phyloP scores from a whole-genome alignment of 83 land plant species.

The Picea engelmannii region DNA sequence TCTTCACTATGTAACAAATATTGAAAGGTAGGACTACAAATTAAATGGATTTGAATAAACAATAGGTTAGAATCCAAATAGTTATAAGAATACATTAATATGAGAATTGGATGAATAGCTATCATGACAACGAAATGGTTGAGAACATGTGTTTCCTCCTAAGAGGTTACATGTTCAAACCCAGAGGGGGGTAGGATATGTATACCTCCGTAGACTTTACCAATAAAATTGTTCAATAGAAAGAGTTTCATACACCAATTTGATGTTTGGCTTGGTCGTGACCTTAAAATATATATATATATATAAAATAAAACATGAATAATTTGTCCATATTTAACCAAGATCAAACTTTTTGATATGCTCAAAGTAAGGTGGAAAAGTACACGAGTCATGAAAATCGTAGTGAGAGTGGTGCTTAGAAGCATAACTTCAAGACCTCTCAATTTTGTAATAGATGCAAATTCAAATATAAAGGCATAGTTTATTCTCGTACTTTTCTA shows the following conservation, averaged over 20 bases:
- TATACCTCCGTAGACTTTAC: too few relatives aligned
- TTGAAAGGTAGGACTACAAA: conserved; percentile 23
- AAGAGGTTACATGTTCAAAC: too few relatives aligned
- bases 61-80: not conserved
- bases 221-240: too few relatives aligned
- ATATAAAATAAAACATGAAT: too few relatives aligned
- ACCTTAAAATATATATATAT: too few relatives aligned
- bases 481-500: conserved; percentile 39
- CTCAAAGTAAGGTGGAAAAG: conserved; percentile 19
- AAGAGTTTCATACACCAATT: too few relatives aligned
- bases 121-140: not conserved
- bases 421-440: conserved; percentile 33
- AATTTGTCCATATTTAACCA: not conserved
- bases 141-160: too few relatives aligned
- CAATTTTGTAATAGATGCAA: conserved; percentile 30
- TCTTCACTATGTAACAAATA: conserved; percentile 23
- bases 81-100: not conserved
- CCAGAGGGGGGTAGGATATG: too few relatives aligned
- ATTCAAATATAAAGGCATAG: conserved; percentile 49
- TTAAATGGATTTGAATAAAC: not conserved
- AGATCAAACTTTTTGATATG: not conserved
- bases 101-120: too few relatives aligned
- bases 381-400: conserved; percentile 21
- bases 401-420: conserved; percentile 24
- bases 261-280: too few relatives aligned